Conservation (phyloP, 768 basidiomycete genomes). For the Lactarius sanguifluus region DNA sequence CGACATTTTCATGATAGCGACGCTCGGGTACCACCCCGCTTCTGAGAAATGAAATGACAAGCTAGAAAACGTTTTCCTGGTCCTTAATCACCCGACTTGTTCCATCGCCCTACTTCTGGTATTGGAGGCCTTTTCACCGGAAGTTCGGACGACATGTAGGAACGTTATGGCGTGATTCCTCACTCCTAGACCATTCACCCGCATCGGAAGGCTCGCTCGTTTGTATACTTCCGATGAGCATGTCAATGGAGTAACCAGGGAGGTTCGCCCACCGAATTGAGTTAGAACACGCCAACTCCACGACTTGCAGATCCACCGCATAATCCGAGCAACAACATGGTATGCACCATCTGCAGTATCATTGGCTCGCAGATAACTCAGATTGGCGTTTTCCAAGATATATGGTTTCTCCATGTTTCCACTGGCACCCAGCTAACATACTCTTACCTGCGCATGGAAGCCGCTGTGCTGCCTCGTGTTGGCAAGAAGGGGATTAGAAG, state of each 20-base stretch:
- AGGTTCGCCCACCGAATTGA: background rate
- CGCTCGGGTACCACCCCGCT: constrained; percentile 1
- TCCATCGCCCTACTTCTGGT: too few relatives aligned
- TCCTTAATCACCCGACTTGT: background rate
- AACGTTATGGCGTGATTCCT: background rate
- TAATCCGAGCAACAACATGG: background rate
- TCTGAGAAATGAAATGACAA: background rate
- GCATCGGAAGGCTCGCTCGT: background rate
- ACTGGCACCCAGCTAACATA: background rate
- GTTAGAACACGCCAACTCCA: background rate
- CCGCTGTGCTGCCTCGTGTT: constrained; percentile 20
- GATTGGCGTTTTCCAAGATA: background rate
- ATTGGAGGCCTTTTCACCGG: background rate
- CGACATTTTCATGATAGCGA: background rate
- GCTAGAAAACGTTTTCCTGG: background rate
- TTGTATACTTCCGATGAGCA: background rate
- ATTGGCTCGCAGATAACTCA: background rate
- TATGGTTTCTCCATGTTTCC: background rate
- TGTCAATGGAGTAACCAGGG: background rate
- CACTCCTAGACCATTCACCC: background rate
- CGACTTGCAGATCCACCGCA: background rate
- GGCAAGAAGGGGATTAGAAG: constrained; percentile 11
- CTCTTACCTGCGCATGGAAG: background rate
- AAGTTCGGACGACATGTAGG: background rate
- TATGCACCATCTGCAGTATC: background rate